Evolutionary conservation across 805 yeast species (phyloP).

Genomic region (Lipomyces chichibuensis): DNA sequence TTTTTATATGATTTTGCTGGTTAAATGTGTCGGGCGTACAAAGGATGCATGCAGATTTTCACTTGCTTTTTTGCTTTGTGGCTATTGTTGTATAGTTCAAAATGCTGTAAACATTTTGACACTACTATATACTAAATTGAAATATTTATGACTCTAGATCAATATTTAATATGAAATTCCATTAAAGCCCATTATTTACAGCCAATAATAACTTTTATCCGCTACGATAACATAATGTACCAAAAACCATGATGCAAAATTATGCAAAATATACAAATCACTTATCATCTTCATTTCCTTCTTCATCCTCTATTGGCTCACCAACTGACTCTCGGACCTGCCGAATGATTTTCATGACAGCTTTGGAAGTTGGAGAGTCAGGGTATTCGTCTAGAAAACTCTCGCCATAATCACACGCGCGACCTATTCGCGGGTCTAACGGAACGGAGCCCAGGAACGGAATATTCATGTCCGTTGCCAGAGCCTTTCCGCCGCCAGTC

Average conservation of each 20-base stretch:
- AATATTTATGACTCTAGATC: neutral
- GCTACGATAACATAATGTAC: neutral
- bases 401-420: conserved; percentile 82
- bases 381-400: conserved; percentile 81
- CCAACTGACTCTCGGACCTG: conserved; percentile 33
- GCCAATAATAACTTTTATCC: neutral
- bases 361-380: conserved; percentile 89
- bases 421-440: conserved; percentile 91
- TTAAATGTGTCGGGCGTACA: neutral
- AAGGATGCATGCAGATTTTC: neutral
- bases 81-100: neutral
- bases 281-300: conserved; percentile 39
- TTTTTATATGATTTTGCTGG: neutral
- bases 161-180: neutral
- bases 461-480: conserved; percentile 77
- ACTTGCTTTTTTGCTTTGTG: neutral
- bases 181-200: neutral
- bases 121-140: no score
- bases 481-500: conserved; percentile 90
- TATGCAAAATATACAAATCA: neutral
- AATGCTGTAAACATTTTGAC: no score
- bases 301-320: conserved; percentile 41
- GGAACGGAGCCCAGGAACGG: conserved; percentile 92
- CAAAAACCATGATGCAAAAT: neutral
- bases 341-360: conserved; percentile 76